Base-by-base conservation (phyloP, 257 asterid species). In the Solanum corneliomulleri region DNA sequence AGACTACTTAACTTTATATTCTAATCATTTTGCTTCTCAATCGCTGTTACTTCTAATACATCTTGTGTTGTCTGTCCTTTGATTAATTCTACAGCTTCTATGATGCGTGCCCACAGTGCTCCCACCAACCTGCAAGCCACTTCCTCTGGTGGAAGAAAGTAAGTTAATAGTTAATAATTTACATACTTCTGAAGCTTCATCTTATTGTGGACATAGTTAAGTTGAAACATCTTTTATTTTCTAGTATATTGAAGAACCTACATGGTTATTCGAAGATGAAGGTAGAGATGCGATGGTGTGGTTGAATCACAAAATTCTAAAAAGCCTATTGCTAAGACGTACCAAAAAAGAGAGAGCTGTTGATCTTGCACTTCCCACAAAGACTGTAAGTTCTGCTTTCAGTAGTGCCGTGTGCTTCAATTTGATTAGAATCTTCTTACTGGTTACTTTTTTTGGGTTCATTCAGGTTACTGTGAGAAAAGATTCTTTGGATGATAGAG, bases 261-360 rank as follows among this genome's bases (percentile, higher is more conserved):
- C 11, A 21, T 52, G 62, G 62, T 52, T 23, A 52, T 52, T 6
- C 62, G 11, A 52, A 6, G 62, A 18, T 52, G 62, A 52, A 52
- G 62, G 62, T 52, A 3, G 69, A 60, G 92, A 90, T 90, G 98
- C 98, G 21, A 95, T 96, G 98, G 87, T 94, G 87, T 91, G 94
- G 88, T 91, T 95, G 84, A 96, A 93, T 91, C 90, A 94, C 89
- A 93, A 93, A 92, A 90, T 96, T 77, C 85, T 96, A 91, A 93
- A 91, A 66, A 93, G 92, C 93, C 87, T 92, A 88, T 88, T 96
- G 89, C 89, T 96, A 76, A 93, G 98, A 87, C 96, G 98, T 85
- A 95, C 99, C 27, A 96, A 96, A 89, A 93, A 93, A 90, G 98
- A 97, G 89, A 93, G 98, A 92, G 98, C 97, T 86, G 97, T 98